These are phyloP conservation scores for Daldinia sp. DNA, from an alignment of 2,329 filamentous ascomycete genomes.

Conservation along the genomic window DNA sequence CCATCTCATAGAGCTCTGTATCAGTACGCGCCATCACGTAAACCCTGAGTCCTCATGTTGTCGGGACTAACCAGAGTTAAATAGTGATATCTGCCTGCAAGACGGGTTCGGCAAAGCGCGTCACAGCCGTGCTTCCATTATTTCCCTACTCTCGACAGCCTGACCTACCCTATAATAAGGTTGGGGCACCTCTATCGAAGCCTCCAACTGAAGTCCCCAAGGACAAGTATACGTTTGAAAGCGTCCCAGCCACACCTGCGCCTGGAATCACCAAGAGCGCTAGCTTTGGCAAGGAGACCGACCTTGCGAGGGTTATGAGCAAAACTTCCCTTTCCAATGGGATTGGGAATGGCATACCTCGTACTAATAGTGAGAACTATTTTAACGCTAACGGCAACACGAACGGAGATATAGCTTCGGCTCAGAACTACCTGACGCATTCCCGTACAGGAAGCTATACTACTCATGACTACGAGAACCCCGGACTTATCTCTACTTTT, in stretches of 20 bases:
- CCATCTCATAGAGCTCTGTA: conserved; percentile 94
- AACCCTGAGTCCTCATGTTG: conserved; percentile 6
- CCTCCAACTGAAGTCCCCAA: conserved; percentile 64
- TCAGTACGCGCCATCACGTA: conserved; percentile 62
- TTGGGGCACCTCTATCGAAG: conserved; percentile 86
- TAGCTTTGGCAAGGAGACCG: conserved; percentile 74
- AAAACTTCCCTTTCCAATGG: conserved; percentile 71
- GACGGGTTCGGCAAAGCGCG: conserved; percentile 88
- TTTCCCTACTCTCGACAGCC: conserved; percentile 98
- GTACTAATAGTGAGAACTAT: conserved; percentile 47
- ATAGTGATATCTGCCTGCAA: conserved; percentile 93
- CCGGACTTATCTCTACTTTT: conserved; percentile 67
- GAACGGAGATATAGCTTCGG: conserved; percentile 51
- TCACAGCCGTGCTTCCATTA: conserved; percentile 92
- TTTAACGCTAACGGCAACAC: conserved; percentile 41
- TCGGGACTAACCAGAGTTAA: conserved; percentile 37
- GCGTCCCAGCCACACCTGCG: conserved; percentile 86
- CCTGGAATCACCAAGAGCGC: conserved; percentile 76
- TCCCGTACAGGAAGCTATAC: conserved; percentile 64
- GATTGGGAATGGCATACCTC: conserved; percentile 54
- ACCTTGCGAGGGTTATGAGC: conserved; percentile 80
- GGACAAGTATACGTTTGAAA: conserved; percentile 88
- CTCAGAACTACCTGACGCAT: conserved; percentile 53
- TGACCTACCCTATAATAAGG: conserved; percentile 96
- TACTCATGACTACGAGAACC: conserved; percentile 74